A percentile compares a stretch with the other conserved stretches of the same genome.
These are phyloP conservation scores for Candida namnaoensis DNA, from an alignment of 805 yeast species.

Conservation along the genomic window DNA sequence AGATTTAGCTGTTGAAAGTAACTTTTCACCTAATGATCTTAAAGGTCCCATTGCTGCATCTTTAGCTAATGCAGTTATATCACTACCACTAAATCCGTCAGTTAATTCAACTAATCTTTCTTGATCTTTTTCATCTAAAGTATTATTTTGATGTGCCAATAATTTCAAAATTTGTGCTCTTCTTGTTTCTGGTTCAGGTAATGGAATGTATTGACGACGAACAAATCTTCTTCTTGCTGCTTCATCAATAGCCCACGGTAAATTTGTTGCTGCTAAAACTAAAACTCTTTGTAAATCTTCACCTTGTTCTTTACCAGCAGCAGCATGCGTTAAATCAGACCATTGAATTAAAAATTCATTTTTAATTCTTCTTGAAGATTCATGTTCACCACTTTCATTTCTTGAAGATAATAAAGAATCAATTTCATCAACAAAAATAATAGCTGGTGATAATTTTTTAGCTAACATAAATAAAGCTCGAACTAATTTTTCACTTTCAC, in stretches of 20 bases:
- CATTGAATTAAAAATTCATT: constrained; percentile 93
- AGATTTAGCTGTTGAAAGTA: constrained; percentile 60
- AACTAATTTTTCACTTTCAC: constrained; percentile 91
- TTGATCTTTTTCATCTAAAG: constrained; percentile 56
- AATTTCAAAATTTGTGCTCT: constrained; percentile 63
- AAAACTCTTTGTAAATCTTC: constrained; percentile 48
- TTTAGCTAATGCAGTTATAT: constrained; percentile 89
- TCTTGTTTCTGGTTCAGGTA: constrained; percentile 85
- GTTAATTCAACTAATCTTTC: constrained; percentile 56
- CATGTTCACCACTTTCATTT: constrained; percentile 72
- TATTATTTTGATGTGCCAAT: constrained; percentile 58
- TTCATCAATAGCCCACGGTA: constrained; percentile 97
- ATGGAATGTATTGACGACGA: constrained; percentile 86
- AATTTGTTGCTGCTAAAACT: constrained; percentile 88
- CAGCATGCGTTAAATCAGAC: constrained; percentile 88
- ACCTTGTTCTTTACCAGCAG: constrained; percentile 45
- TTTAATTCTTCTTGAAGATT: constrained; percentile 84
- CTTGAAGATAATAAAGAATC: constrained; percentile 83
- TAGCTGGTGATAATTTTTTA: constrained; percentile 81
- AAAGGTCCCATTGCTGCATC: constrained; percentile 99
- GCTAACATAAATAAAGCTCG: constrained; percentile 84
- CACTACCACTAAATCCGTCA: constrained; percentile 88
- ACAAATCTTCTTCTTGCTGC: constrained; percentile 95
- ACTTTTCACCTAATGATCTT: constrained; percentile 79
- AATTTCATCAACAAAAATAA: constrained; percentile 93